Evolutionary conservation across 352 stramenopile genomes (phyloP), one percentile per base, ranked within the genome.

Genomic region (Globisporangium cederbergense): DNA sequence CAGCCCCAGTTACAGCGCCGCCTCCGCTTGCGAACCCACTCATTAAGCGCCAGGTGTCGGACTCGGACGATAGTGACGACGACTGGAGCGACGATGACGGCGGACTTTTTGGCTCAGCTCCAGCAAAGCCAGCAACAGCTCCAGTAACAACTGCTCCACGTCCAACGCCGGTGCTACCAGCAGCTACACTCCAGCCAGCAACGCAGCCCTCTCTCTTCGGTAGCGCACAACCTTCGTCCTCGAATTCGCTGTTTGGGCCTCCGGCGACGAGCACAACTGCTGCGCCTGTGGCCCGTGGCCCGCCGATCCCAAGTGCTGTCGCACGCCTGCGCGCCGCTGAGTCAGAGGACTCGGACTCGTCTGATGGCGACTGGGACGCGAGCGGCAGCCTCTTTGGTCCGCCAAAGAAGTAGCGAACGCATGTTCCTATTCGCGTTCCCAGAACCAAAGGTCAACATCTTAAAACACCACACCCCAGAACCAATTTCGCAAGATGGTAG

Each of bases 321-420:
- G 79, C 75, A 18, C 69, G 76, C 4, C 75, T 89, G 59, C 78
- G 70, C 30, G 78, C 72, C 18, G 77, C 70, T 1, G 64, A 82
- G 36, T 75, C 72, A 0, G 75, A 81, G 32, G 74, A 88, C 46
- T 79, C 75, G 11, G 68, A 75, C 36, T 77, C 74, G 8, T 77
- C 68, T 10, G 74, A 81, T 9, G 78, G 73, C 1, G 82, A 91
- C 58, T 90, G 81, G 81, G 75, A 86, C 55, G 75, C 74, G 28
- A 81, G 77, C 30, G 83, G 82, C 28, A 78, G 83, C 1, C 71
- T 94, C 4, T 94, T 93, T 77, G 83, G 81, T 14, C 62, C 62
- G 16, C 54, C 56, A n/a, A 68, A 68, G 62, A 62, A 57, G 45
- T 58, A 57, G 7, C 5, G 25, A 42, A 13, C 16, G 22, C 16